Conservation (phyloP, 106 monocot genomes). For the Phalaenopsis equestris region DNA sequence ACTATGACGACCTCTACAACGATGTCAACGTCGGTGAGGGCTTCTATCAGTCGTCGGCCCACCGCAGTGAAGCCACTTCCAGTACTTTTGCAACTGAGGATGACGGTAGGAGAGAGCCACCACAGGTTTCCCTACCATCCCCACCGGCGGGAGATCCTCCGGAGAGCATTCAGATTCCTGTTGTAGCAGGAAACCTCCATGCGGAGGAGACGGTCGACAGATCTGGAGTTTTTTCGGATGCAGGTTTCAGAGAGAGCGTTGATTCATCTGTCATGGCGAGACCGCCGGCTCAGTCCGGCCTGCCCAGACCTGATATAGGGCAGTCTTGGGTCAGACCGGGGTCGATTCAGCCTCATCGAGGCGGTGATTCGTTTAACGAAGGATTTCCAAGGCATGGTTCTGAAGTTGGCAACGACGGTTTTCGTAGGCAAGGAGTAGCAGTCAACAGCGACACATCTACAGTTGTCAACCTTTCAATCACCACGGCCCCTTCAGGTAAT, state of each 20-base stretch:
- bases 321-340: background rate
- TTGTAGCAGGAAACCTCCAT: slow-evolving; percentile 2
- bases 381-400: slow-evolving; percentile 8
- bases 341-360: slow-evolving; percentile 10
- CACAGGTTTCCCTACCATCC: slow-evolving; percentile 14
- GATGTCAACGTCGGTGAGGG: slow-evolving; percentile 22
- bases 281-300: slow-evolving; percentile 7
- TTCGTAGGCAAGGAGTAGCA: slow-evolving; percentile 13
- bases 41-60: slow-evolving; percentile 25
- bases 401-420: slow-evolving; percentile 9
- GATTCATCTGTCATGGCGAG: slow-evolving; percentile 6
- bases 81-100: background rate
- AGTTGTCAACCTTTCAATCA: background rate
- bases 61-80: background rate
- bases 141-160: slow-evolving; percentile 1
- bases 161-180: slow-evolving; percentile 33
- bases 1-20: slow-evolving; percentile 60
- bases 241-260: background rate
- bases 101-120: background rate
- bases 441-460: background rate
- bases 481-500: background rate
- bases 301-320: slow-evolving; percentile 5
- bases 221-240: background rate
- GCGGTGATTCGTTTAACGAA: slow-evolving; percentile 15
- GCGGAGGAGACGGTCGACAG: slow-evolving; percentile 1